Percentiles rank a stretch among this genome's conserved stretches.
These are phyloP conservation scores for Magnusiomyces ingens DNA, from an alignment of 1,139 yeast species.

Conservation along the genomic window DNA sequence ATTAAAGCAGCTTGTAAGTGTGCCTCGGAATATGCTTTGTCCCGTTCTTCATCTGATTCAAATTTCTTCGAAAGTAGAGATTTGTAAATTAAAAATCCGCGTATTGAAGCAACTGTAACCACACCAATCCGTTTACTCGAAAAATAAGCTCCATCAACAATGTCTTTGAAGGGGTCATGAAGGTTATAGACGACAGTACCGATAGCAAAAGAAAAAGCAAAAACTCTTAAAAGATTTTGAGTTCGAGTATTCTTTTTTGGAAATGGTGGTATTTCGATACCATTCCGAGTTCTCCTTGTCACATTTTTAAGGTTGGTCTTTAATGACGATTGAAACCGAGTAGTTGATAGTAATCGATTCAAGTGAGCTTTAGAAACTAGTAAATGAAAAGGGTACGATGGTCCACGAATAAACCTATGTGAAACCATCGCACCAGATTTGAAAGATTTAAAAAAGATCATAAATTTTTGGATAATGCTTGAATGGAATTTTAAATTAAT, in stretches of 20 bases:
- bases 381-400: too few species aligned
- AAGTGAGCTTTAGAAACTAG: neutral
- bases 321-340: neutral
- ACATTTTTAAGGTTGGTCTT: neutral
- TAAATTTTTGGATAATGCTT: too few species aligned
- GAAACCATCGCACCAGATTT: too few species aligned
- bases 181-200: slow-evolving; percentile 2
- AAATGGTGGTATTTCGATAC: slow-evolving; percentile 10
- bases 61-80: slow-evolving; percentile 46
- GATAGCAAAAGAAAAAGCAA: neutral
- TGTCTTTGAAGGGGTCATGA: neutral
- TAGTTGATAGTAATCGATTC: too few species aligned
- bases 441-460: too few species aligned
- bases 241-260: slow-evolving; percentile 7
- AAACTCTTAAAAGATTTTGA: neutral
- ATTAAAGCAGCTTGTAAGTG: slow-evolving; percentile 74
- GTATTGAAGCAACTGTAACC: slow-evolving; percentile 29
- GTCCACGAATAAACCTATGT: too few species aligned
- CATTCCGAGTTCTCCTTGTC: slow-evolving; percentile 6
- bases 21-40: slow-evolving; percentile 49
- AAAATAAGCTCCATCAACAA: slow-evolving; percentile 16
- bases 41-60: slow-evolving; percentile 44
- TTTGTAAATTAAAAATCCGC: slow-evolving; percentile 43
- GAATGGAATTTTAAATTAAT: too few species aligned
- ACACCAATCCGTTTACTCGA: slow-evolving; percentile 30